phyloP scores from a whole-genome alignment of 106 monocot species.

The Dendrobium huoshanense region DNA sequence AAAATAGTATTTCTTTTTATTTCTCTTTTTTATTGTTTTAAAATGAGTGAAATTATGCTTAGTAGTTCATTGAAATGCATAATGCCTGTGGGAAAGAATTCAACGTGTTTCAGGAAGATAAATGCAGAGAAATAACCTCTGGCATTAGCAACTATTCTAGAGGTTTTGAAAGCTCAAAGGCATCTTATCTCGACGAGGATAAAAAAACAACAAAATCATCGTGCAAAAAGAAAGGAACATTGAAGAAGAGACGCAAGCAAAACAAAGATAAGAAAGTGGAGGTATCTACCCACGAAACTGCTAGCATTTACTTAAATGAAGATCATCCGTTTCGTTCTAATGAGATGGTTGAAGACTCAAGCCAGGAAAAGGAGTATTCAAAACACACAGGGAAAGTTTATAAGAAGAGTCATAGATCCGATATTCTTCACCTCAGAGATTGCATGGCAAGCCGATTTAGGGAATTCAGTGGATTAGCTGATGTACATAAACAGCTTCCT shows the following conservation, averaged over 20 bases:
- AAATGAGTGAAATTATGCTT: neutral
- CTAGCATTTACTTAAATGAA: neutral
- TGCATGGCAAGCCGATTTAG: neutral
- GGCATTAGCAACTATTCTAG: neutral
- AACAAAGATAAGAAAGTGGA: conserved; percentile 6
- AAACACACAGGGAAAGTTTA: neutral
- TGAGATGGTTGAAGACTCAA: conserved; percentile 8
- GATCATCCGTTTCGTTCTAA: neutral
- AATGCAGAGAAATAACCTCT: neutral
- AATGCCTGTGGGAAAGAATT: conserved; percentile 5
- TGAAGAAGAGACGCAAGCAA: conserved; percentile 18
- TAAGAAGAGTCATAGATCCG: neutral
- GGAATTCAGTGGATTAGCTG: neutral
- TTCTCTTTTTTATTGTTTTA: neutral
- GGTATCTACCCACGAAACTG: neutral
- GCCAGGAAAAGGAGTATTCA: neutral
- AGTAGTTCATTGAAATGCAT: conserved; percentile 11
- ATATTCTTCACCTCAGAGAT: neutral
- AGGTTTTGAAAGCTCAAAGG: neutral
- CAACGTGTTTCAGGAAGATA: conserved; percentile 25
- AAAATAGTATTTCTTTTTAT: neutral
- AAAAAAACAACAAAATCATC: neutral
- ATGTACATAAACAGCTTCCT: neutral
- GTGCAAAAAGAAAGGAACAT: conserved; percentile 4
- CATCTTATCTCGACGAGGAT: conserved; percentile 1